phyloP scores from a whole-genome alignment of 345 rosid species.

The Arabis hirsuta region DNA sequence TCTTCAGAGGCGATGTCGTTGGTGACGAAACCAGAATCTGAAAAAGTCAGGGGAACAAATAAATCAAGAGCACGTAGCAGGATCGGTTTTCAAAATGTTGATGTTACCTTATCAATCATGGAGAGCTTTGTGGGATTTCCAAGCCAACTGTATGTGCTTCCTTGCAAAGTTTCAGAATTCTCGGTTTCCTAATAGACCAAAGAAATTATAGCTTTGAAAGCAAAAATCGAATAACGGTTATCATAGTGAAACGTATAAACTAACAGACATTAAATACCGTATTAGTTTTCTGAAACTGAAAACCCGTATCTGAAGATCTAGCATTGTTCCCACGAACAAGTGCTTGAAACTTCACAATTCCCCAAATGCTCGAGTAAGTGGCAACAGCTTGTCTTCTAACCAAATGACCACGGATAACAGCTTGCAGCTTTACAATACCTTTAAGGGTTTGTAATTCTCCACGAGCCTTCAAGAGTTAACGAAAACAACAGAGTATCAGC shows the following conservation, averaged over 20 bases:
- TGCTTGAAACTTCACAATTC: slow-evolving; percentile 73
- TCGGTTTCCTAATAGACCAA: slow-evolving; percentile 48
- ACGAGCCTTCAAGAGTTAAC: slow-evolving; percentile 54
- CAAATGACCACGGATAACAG: slow-evolving; percentile 75
- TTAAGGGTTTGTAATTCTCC: slow-evolving; percentile 58
- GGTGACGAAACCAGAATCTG: slow-evolving; percentile 69
- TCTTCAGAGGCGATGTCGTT: slow-evolving; percentile 49
- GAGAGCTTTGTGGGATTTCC: slow-evolving; percentile 54
- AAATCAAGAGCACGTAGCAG: slow-evolving; percentile 5
- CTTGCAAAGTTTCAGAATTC: slow-evolving; percentile 41
- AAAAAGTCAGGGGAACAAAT: slow-evolving; percentile 30
- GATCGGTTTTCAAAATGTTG: neutral
- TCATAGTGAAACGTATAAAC: neutral
- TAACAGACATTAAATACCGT: slow-evolving; percentile 20
- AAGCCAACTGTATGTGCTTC: slow-evolving; percentile 34
- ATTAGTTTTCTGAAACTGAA: slow-evolving; percentile 46
- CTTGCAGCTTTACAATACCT: slow-evolving; percentile 71
- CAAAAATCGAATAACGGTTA: neutral
- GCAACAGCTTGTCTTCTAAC: slow-evolving; percentile 90
- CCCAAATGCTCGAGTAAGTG: slow-evolving; percentile 62
- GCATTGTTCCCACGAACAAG: slow-evolving; percentile 60
- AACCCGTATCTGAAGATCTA: slow-evolving; percentile 48
- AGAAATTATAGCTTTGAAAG: slow-evolving; percentile 1
- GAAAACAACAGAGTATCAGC: slow-evolving; percentile 23
- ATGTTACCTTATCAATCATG: slow-evolving; percentile 61